Evolutionary conservation across 805 yeast species (phyloP).

Genomic region (Cyberlindnera xylosilytica): DNA sequence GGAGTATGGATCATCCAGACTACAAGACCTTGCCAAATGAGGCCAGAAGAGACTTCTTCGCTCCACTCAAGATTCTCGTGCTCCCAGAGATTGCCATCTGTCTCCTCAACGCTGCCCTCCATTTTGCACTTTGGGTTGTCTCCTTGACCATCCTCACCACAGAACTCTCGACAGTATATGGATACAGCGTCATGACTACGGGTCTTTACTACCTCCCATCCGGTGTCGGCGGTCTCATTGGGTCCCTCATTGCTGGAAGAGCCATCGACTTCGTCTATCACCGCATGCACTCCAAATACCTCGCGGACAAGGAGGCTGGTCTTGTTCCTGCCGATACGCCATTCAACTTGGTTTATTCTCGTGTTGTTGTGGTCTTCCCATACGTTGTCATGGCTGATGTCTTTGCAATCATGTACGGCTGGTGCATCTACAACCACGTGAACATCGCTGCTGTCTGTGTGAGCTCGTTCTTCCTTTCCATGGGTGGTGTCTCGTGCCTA

Average conservation of each 20-base stretch:
- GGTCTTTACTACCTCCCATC: constrained; percentile 77
- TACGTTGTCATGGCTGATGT: constrained; percentile 36
- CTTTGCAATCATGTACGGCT: constrained; percentile 58
- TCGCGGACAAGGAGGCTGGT: constrained; percentile 23
- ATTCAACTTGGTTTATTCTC: constrained; percentile 53
- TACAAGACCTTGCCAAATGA: constrained; percentile 27
- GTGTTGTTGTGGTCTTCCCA: constrained; percentile 49
- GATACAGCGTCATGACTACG: constrained; percentile 50
- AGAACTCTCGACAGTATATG: constrained; percentile 45
- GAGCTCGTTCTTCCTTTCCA: constrained; percentile 52
- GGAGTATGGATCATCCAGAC: constrained; percentile 32
- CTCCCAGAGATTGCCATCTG: constrained; percentile 44
- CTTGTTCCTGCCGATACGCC: constrained; percentile 24
- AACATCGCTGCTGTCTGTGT: constrained; percentile 35
- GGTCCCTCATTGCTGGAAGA: constrained; percentile 58
- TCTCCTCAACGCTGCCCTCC: constrained; percentile 56
- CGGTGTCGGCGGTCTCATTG: constrained; percentile 67
- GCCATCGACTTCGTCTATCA: constrained; percentile 44
- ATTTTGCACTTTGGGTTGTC: constrained; percentile 69
- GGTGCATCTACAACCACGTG: constrained; percentile 54
- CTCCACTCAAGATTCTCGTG: constrained; percentile 42
- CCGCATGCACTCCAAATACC: constrained; percentile 24
- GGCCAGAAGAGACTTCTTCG: constrained; percentile 27
- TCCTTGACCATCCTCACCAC: constrained; percentile 64
- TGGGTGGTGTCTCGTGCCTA: constrained; percentile 54